Conservation (phyloP, 2,329 filamentous ascomycete species). For the Purpureocillium lavendulum region DNA sequence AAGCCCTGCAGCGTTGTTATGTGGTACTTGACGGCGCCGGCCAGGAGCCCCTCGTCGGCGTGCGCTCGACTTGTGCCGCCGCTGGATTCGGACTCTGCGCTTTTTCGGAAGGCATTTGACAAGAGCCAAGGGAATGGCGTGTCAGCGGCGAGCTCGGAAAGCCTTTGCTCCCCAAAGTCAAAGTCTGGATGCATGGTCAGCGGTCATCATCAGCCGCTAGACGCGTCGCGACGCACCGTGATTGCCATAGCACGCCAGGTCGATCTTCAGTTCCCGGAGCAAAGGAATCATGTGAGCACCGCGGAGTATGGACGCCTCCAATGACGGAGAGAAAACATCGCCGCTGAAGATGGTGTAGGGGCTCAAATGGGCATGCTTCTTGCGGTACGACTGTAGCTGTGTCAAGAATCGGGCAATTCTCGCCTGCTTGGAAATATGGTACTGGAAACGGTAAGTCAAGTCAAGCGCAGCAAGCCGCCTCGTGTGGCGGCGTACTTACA, state of each 20-base stretch:
- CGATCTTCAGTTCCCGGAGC: conserved; percentile 3
- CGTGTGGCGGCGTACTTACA: too few relatives aligned
- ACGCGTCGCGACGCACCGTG: neutral
- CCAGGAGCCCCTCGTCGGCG: conserved; percentile 3
- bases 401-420: conserved; percentile 6
- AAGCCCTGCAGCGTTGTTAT: conserved; percentile 1
- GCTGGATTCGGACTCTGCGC: neutral
- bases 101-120: conserved; percentile 5
- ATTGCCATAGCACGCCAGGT: conserved; percentile 9
- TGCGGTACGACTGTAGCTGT: neutral
- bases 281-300: conserved; percentile 8
- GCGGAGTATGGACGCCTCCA: conserved; percentile 8
- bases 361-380: neutral
- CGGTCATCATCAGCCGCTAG: too few relatives aligned
- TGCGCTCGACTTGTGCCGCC: neutral
- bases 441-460: conserved; percentile 4
- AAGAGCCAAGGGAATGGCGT: conserved; percentile 8
- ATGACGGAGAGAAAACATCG: conserved; percentile 8
- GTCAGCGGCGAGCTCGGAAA: conserved; percentile 1
- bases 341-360: conserved; percentile 8
- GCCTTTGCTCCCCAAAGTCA: conserved; percentile 7
- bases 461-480: too few relatives aligned
- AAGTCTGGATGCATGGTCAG: conserved; percentile 1
- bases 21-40: conserved; percentile 4
- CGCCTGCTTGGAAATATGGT: conserved; percentile 6